Evolutionary conservation across 108 stramenopile species (phyloP).

Genomic region (Cyclotella baltica): DNA sequence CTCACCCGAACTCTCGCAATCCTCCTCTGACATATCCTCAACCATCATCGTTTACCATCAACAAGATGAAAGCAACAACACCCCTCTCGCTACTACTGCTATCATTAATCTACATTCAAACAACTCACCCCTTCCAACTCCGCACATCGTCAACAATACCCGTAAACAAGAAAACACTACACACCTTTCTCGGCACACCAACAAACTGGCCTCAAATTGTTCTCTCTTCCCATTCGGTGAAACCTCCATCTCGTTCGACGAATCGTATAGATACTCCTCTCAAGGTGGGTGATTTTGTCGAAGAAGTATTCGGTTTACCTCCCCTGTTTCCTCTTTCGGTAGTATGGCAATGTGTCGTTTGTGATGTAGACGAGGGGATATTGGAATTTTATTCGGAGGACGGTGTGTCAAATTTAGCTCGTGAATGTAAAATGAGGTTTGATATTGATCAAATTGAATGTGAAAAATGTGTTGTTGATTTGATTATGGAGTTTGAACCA

Average conservation of each 20-base stretch:
- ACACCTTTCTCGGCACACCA: slow-evolving; percentile 38
- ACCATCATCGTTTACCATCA: background rate
- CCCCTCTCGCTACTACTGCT: background rate
- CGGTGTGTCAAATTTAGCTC: slow-evolving; percentile 48
- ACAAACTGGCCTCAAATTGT: slow-evolving; percentile 44
- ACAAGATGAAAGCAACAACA: background rate
- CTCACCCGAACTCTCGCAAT: too few relatives aligned
- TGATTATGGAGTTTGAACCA: slow-evolving; percentile 58
- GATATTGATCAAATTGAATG: slow-evolving; percentile 22
- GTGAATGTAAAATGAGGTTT: slow-evolving; percentile 59
- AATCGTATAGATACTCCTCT: slow-evolving; percentile 13
- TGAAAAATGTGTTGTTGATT: slow-evolving; percentile 20
- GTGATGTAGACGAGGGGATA: slow-evolving; percentile 12
- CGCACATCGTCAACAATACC: background rate
- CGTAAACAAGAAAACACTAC: slow-evolving; percentile 8
- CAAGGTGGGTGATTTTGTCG: slow-evolving; percentile 28
- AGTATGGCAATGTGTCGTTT: slow-evolving; percentile 44
- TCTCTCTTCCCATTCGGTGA: slow-evolving; percentile 17
- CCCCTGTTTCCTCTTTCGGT: slow-evolving; percentile 48
- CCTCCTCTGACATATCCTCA: background rate
- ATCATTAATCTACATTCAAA: background rate
- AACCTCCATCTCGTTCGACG: background rate
- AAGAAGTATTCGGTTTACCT: slow-evolving; percentile 60
- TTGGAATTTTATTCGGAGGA: slow-evolving; percentile 42
- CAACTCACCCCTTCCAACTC: background rate